These are phyloP conservation scores for Euphorbia schlechtendalii DNA, from an alignment of 441 rosid species.

Conservation along the genomic window DNA sequence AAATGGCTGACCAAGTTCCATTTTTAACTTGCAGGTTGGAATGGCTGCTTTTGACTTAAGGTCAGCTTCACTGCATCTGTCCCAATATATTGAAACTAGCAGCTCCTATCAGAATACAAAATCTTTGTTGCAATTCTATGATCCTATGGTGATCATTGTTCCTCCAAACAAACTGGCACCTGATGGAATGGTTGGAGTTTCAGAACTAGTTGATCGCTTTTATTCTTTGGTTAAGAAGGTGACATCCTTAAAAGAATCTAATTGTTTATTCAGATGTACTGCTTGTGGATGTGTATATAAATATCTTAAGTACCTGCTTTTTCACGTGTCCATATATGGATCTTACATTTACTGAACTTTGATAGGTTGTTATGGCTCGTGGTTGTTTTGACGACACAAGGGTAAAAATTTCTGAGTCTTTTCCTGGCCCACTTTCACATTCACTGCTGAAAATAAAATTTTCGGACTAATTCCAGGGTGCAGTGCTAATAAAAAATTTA, in stretches of 20 bases:
- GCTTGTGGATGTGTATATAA: background rate
- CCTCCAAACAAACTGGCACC: constrained; percentile 82
- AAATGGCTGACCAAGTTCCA: background rate
- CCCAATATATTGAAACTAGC: constrained; percentile 96
- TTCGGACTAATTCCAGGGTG: constrained; percentile 56
- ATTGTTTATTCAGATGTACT: background rate
- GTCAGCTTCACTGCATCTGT: constrained; percentile 85
- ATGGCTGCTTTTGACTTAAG: constrained; percentile 93
- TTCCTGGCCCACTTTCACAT: constrained; percentile 17
- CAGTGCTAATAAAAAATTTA: constrained; percentile 67
- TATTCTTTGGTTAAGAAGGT: constrained; percentile 75
- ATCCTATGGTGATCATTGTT: constrained; percentile 75
- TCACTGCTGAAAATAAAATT: constrained; percentile 17
- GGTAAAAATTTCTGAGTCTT: constrained; percentile 31
- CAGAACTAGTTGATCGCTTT: constrained; percentile 67
- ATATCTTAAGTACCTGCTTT: background rate
- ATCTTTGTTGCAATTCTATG: constrained; percentile 79
- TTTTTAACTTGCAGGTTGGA: constrained; percentile 56
- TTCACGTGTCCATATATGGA: background rate
- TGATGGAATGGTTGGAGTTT: constrained; percentile 92
- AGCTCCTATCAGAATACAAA: constrained; percentile 90
- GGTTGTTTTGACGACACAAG: constrained; percentile 96
- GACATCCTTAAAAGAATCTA: constrained; percentile 11
- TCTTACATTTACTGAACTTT: constrained; percentile 18
- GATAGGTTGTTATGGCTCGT: constrained; percentile 81